Conservation (phyloP, 345 rosid species). For the Hirschfeldia incana region DNA sequence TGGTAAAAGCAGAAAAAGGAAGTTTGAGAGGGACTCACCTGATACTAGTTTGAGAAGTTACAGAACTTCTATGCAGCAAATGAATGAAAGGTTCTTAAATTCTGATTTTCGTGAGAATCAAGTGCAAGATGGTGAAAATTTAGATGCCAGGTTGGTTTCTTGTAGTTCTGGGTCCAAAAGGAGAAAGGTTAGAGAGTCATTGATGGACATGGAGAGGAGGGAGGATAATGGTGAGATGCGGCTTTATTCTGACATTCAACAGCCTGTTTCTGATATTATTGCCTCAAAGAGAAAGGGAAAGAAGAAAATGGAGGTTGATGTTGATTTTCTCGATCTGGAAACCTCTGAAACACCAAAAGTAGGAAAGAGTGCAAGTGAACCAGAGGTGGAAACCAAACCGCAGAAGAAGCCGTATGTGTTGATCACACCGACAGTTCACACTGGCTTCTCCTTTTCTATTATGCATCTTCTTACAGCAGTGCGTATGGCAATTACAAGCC, state of each 20-base stretch:
- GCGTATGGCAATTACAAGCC: slow-evolving; percentile 78
- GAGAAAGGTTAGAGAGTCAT: slow-evolving; percentile 65
- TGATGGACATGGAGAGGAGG: slow-evolving; percentile 45
- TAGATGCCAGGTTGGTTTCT: slow-evolving; percentile 49
- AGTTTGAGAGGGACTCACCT: slow-evolving; percentile 55
- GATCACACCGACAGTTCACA: slow-evolving; percentile 91
- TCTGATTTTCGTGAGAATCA: slow-evolving; percentile 57
- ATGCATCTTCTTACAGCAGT: slow-evolving; percentile 96
- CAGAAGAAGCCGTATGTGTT: slow-evolving; percentile 81
- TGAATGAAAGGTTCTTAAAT: slow-evolving; percentile 56
- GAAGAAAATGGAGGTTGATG: slow-evolving; percentile 62
- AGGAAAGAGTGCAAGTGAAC: slow-evolving; percentile 50
- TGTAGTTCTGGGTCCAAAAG: slow-evolving; percentile 61
- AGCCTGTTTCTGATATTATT: slow-evolving; percentile 48
- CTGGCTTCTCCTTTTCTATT: slow-evolving; percentile 93
- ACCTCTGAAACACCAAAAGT: slow-evolving; percentile 49
- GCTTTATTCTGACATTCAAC: slow-evolving; percentile 33
- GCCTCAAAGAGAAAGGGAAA: slow-evolving; percentile 67
- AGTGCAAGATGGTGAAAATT: slow-evolving; percentile 54
- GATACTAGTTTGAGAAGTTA: slow-evolving; percentile 51
- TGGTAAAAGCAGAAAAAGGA: slow-evolving; percentile 66
- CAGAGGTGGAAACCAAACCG: slow-evolving; percentile 70
- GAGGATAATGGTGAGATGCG: slow-evolving; percentile 49
- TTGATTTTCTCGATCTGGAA: slow-evolving; percentile 52
- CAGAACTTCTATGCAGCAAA: slow-evolving; percentile 55